Evolutionary conservation across 345 rosid species (phyloP).

Genomic region (Gossypium australe): DNA sequence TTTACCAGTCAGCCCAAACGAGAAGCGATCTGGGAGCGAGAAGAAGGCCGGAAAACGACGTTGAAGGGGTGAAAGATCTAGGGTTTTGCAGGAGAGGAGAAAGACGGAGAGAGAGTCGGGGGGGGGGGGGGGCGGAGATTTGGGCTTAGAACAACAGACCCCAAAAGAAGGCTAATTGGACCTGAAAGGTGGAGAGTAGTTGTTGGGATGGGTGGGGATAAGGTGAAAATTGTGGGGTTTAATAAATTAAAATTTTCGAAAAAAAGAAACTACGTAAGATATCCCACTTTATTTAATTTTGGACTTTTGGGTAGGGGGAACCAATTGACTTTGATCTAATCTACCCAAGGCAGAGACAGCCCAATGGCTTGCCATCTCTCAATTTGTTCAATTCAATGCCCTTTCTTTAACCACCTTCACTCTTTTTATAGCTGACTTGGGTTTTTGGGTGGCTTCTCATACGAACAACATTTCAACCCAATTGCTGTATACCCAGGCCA

Average conservation of each 20-base stretch:
- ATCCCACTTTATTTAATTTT: background rate
- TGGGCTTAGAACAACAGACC: conserved; percentile 49
- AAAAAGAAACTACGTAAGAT: background rate
- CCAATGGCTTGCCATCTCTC: background rate
- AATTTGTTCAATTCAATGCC: too few species aligned
- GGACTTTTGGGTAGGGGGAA: background rate
- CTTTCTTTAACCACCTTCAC: too few species aligned
- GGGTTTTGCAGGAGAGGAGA: conserved; percentile 31
- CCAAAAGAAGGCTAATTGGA: conserved; percentile 42
- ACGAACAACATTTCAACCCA: too few species aligned
- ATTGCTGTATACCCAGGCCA: too few species aligned
- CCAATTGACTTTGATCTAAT: background rate
- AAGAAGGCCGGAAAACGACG: conserved; percentile 13
- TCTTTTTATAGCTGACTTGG: too few species aligned
- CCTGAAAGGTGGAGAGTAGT: conserved; percentile 9
- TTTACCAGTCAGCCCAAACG: conserved; percentile 11
- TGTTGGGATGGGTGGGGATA: conserved; percentile 4
- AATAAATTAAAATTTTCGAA: background rate
- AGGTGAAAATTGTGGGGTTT: conserved; percentile 2
- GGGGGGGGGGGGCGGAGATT: conserved; percentile 9
- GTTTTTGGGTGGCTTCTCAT: too few species aligned
- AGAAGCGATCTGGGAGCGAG: conserved; percentile 13
- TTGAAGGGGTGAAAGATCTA: conserved; percentile 21
- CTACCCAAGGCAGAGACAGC: background rate
- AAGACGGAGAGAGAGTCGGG: background rate